phyloP scores from a whole-genome alignment of 2,329 filamentous ascomycete genomes.

The Cercospora canescens region DNA sequence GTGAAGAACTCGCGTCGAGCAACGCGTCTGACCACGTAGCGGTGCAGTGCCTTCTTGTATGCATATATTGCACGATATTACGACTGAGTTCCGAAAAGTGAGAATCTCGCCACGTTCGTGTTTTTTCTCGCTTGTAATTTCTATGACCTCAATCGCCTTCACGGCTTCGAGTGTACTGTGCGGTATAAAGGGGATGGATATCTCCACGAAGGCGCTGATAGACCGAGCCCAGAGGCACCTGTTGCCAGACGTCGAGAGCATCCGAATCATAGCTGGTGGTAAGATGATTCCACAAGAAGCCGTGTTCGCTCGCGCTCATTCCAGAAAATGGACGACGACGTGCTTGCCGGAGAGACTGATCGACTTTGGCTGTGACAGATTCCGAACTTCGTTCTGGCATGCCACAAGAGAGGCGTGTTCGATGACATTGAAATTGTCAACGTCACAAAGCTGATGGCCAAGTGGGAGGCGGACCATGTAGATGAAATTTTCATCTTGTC shows the following conservation, averaged over 20 bases:
- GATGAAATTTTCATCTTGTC: too few relatives aligned
- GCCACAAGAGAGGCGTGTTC: conserved; percentile 49
- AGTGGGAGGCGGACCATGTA: conserved; percentile 46
- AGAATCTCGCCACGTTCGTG: not conserved
- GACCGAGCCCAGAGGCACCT: not conserved
- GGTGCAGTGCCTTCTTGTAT: not conserved
- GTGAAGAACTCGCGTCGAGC: too few relatives aligned
- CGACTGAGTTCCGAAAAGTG: not conserved
- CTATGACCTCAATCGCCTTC: conserved; percentile 42
- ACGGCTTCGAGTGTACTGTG: conserved; percentile 52
- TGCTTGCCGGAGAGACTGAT: conserved; percentile 44
- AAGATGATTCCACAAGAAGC: conserved; percentile 41
- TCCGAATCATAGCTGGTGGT: conserved; percentile 17
- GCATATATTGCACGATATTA: not conserved
- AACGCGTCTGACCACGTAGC: not conserved
- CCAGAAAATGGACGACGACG: conserved; percentile 34
- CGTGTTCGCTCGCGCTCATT: conserved; percentile 52
- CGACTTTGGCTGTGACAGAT: conserved; percentile 54
- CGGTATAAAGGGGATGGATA: conserved; percentile 63
- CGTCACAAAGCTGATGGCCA: conserved; percentile 37
- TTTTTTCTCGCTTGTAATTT: too few relatives aligned
- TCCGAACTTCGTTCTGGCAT: conserved; percentile 54
- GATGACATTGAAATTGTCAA: conserved; percentile 43
- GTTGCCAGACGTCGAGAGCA: not conserved
- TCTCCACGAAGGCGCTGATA: conserved; percentile 25